phyloP scores from a whole-genome alignment of 2,329 filamentous ascomycete genomes.

The Fusarium tanahbumbuense region DNA sequence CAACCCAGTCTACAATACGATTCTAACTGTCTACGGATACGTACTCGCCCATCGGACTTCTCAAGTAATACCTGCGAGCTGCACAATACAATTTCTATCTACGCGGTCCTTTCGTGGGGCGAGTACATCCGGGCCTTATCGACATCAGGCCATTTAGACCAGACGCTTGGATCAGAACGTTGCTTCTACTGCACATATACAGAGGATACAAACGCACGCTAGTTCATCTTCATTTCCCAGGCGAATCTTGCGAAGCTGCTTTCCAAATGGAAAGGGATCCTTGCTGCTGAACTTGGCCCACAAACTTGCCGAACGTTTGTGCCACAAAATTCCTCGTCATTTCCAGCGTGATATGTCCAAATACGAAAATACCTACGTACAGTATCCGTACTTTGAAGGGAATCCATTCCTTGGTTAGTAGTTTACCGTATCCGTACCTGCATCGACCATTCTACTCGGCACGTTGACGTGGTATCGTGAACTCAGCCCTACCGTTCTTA shows the following conservation, averaged over 20 bases:
- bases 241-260: slow-evolving; percentile 16
- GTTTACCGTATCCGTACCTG: slow-evolving; percentile 17
- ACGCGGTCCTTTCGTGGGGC: slow-evolving; percentile 8
- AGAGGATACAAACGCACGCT: slow-evolving; percentile 28
- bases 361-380: slow-evolving; percentile 42
- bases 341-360: slow-evolving; percentile 23
- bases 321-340: slow-evolving; percentile 31
- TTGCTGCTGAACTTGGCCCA: slow-evolving; percentile 36
- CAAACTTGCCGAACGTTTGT: slow-evolving; percentile 32
- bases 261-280: slow-evolving; percentile 38
- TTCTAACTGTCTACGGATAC: slow-evolving; percentile 5
- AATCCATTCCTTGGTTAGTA: slow-evolving; percentile 25
- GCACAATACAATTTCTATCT: slow-evolving; percentile 24
- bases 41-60: slow-evolving; percentile 1
- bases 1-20: slow-evolving; percentile 8
- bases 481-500: slow-evolving; percentile 37
- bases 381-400: slow-evolving; percentile 12
- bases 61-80: slow-evolving; percentile 13
- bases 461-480: slow-evolving; percentile 36
- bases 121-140: slow-evolving; percentile 27
- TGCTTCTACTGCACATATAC: slow-evolving; percentile 29
- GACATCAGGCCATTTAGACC: slow-evolving; percentile 41
- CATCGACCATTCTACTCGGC: slow-evolving; percentile 22
- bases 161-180: slow-evolving; percentile 33
- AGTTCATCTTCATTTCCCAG: slow-evolving; percentile 45